Base-by-base conservation (phyloP, 2,329 filamentous ascomycete species). In the Hirsutella minnesotensis region DNA sequence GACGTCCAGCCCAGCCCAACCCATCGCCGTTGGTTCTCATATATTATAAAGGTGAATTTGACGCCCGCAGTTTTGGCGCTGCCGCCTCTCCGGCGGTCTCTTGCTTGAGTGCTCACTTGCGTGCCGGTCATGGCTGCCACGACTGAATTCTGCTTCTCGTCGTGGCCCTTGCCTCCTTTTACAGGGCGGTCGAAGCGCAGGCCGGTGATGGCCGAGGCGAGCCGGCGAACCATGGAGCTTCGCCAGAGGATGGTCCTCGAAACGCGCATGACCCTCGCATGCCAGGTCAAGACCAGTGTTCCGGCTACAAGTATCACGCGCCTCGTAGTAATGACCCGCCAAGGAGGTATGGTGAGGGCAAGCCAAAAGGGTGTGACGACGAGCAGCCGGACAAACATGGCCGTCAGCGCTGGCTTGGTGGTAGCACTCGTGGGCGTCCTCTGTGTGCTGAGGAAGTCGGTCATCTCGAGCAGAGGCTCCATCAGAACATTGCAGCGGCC, bases 1-100 rank as follows among this genome's bases (percentile, higher is more conserved):
- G 83, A 83, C 0, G 92, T 96, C 89, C 92, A 98, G 0, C 92
- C 92, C 12, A 98, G 74, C 1, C 89, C 90, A 4, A 98, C 68
- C 92, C 92, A 98, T 41, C 92, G 78, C 35, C 92, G 77, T 62
- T 98, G 92, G 53, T 98, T 98, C 60, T 98, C 92, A 56, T 89
- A 96, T 3, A 98, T 73, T 39, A 92, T 89, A 49, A 98, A 98
- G 0, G 92, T 98, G 56, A 98, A 98, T 37, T 88, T 85, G 13
- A 98, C 86, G 1, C 89, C 88, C 0, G 87, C 77, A 4, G 83
- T 81, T 46, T 71, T 72, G n/a, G 63, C 61, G 19, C 41, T 39
- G 3, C 65, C 63, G 31, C 69, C 58, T 8, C 55, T 51, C 35
- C 51, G 50, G 34, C 52, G 48, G 37, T 53, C 52, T n/a, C 49